A percentile compares a stretch with the other conserved stretches of the same genome.
Evolutionary conservation across 257 asterid genomes (phyloP).

Genomic region (Primulina eburnea): DNA sequence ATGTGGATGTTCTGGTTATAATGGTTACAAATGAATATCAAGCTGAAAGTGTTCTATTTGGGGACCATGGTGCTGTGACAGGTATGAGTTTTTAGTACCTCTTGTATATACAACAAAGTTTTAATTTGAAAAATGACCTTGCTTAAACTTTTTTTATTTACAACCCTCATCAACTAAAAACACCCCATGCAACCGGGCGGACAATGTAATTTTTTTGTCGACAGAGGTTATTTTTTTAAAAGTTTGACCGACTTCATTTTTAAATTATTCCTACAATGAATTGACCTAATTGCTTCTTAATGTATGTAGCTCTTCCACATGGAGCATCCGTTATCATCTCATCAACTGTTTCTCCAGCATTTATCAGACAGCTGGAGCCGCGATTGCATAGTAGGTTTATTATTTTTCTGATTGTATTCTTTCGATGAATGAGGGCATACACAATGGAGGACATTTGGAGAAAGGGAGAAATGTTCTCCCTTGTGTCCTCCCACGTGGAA

Average conservation of each 20-base stretch:
- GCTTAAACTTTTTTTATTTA: too few relatives aligned
- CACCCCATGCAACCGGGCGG: too few relatives aligned
- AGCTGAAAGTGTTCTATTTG: conserved; percentile 89
- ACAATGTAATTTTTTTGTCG: too few relatives aligned
- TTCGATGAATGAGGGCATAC: not conserved
- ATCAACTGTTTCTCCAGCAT: conserved; percentile 96
- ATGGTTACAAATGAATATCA: conserved; percentile 97
- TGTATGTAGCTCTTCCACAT: conserved; percentile 69
- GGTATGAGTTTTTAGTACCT: conserved; percentile 43
- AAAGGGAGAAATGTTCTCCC: too few relatives aligned
- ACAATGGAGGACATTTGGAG: too few relatives aligned
- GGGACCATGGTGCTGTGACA: conserved; percentile 76
- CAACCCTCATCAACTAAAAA: too few relatives aligned
- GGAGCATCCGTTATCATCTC: conserved; percentile 86
- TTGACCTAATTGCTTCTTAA: conserved; percentile 34
- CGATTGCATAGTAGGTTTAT: conserved; percentile 73
- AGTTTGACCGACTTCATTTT: too few relatives aligned
- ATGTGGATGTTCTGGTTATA: conserved; percentile 69
- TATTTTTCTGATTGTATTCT: conserved; percentile 12
- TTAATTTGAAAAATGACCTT: too few relatives aligned
- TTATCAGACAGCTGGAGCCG: conserved; percentile 68
- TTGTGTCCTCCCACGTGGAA: too few relatives aligned
- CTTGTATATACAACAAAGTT: not conserved
- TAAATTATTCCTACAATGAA: not conserved
- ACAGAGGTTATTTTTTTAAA: too few relatives aligned